phyloP scores from a whole-genome alignment of 2,329 filamentous ascomycete genomes.

The Arachnomyces sp. region DNA sequence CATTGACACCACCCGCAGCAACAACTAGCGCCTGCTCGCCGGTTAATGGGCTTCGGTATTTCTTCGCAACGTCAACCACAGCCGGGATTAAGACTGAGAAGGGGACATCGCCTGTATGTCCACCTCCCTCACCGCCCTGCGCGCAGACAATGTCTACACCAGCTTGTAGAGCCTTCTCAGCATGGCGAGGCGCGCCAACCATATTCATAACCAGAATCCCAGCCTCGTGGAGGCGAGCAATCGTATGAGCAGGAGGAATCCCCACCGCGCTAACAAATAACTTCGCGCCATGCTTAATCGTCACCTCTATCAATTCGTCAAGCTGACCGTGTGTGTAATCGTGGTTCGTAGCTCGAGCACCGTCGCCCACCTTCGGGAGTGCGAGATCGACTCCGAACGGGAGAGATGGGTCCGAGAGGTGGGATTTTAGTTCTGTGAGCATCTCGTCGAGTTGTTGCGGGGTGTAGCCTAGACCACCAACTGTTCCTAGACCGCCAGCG shows the following conservation, averaged over 20 bases:
- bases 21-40: conserved; percentile 69
- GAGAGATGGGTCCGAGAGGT: conserved; percentile 56
- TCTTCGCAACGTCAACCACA: conserved; percentile 71
- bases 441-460: conserved; percentile 68
- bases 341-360: conserved; percentile 82
- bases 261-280: conserved; percentile 86
- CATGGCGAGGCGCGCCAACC: conserved; percentile 89
- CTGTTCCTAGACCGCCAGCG: conserved; percentile 66
- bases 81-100: conserved; percentile 80
- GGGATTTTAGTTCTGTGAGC: conserved; percentile 74
- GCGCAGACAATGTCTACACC: conserved; percentile 88
- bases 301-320: conserved; percentile 79
- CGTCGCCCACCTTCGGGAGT: conserved; percentile 77
- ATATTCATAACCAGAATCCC: conserved; percentile 93
- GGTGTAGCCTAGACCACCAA: conserved; percentile 59
- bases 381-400: conserved; percentile 90
- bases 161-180: conserved; percentile 73
- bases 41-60: conserved; percentile 62
- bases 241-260: conserved; percentile 65
- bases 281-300: conserved; percentile 71
- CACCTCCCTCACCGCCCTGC: conserved; percentile 87
- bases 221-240: conserved; percentile 67
- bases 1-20: conserved; percentile 78
- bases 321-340: conserved; percentile 89
- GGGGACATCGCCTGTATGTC: conserved; percentile 82